Evolutionary conservation across 78 protist genomes (phyloP), one percentile per base, ranked within the genome.

Genomic region (Chrysochromulina tobinii): DNA sequence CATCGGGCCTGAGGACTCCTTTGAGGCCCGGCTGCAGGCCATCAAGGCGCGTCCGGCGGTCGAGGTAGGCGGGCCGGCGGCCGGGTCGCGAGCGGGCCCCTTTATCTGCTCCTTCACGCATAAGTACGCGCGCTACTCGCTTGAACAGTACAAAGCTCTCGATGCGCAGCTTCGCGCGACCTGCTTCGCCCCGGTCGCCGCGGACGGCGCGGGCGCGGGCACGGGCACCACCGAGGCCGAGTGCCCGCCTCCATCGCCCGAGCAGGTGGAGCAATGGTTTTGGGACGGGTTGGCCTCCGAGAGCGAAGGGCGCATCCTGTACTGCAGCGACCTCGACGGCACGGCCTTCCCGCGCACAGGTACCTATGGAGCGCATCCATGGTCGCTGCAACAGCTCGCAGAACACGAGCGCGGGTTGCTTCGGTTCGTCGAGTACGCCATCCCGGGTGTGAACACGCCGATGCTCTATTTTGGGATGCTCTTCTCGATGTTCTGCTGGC

Each of bases 401-500:
- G 20, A 3, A 0, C 64, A 51, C 59, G n/a, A 54, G 23, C 23
- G 64, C 20, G 51, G 64, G 57, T 38, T 79, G 51, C 64, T 79
- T 2, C 87, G 87, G 38, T 54, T 57, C 72, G 53, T n/a, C 55
- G 23, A 58, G 21, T 58, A 58, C 79, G 81, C 17, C 81, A 64
- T 87, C 51, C 90, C 90, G 3, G 90, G 90, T 21, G 77, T 87
- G 25, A 87, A 61, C 20, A 8, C 4, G 25, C 79, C 90, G 51
- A 59, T 59, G 61, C 73, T 87, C 51, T 87, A 87, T 81, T 23
- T 66, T 3, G 90, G 90, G 21, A 67, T 53, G 50, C 77, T 50
- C 25, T 61, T 61, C 75, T 8, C 81, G 25, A 59, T 53, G 75
- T 87, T 87, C 81, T 61, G 83, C 59, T 87, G 90, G 87, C 90